A percentile compares a stretch with the other conserved stretches of the same genome.
These are phyloP conservation scores for Tetradesmus lagerheimii DNA, from an alignment of 139 green algal genomes.

Conservation along the genomic window DNA sequence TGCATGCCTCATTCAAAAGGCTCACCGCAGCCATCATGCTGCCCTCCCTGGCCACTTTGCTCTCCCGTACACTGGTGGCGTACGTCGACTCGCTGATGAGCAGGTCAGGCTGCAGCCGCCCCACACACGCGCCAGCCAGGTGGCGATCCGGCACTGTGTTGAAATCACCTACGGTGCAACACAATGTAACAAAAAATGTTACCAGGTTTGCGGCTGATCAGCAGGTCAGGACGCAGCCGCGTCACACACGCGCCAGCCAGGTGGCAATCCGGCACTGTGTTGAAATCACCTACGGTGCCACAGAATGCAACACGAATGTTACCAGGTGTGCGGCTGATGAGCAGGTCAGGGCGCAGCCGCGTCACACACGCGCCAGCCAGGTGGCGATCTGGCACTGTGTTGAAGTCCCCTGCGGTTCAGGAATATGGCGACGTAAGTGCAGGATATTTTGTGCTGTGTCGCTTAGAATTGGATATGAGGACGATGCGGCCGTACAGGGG, in stretches of 20 bases:
- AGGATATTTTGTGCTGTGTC: too few species aligned
- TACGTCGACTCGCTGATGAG: slow-evolving; percentile 96
- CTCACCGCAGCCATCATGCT: slow-evolving; percentile 87
- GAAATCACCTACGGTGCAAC: slow-evolving; percentile 14
- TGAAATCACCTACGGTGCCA: slow-evolving; percentile 20
- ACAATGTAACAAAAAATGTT: too few species aligned
- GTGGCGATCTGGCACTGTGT: slow-evolving; percentile 16
- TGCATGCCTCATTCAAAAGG: too few species aligned
- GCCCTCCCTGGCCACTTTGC: slow-evolving; percentile 66
- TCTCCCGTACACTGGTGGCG: slow-evolving; percentile 58
- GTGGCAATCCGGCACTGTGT: slow-evolving; percentile 14
- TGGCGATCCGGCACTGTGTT: slow-evolving; percentile 26
- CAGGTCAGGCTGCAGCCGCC: slow-evolving; percentile 32
- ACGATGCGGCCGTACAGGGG: too few species aligned
- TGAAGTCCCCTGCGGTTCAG: slow-evolving; percentile 22
- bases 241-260: not conserved
- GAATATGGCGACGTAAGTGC: too few species aligned
- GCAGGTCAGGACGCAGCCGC: slow-evolving; percentile 42
- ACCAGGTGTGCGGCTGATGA: too few species aligned
- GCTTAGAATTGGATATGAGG: too few species aligned
- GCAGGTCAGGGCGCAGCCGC: slow-evolving; percentile 42
- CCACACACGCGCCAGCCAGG: not conserved
- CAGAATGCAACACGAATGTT: too few species aligned
- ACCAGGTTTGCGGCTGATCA: too few species aligned
- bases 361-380: not conserved